A percentile compares a stretch with the other conserved stretches of the same genome.
phyloP scores from a whole-genome alignment of 2,329 filamentous ascomycete species.

The Drechslerella dactyloides region DNA sequence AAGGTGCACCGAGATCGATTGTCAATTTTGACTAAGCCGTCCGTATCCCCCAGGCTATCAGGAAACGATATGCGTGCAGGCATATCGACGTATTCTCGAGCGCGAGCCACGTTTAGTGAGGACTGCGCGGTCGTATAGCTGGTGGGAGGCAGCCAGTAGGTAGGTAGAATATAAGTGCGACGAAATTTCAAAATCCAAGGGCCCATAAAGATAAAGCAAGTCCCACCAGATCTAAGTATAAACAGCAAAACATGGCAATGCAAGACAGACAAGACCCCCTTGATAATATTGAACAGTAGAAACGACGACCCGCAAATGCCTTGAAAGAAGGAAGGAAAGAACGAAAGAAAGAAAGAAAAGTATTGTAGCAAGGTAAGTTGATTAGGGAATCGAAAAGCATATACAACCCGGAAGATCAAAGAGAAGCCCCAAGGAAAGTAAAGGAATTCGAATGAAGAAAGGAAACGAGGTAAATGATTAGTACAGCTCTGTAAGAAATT shows the following conservation, averaged over 20 bases:
- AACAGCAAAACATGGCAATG: constrained; percentile 20
- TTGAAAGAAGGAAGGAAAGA: constrained; percentile 34
- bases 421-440: constrained; percentile 10
- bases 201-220: neutral
- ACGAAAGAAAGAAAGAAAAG: constrained; percentile 10
- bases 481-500: constrained; percentile 24
- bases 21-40: too few relatives aligned
- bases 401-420: constrained; percentile 21
- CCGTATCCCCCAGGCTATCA: too few relatives aligned
- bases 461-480: constrained; percentile 33
- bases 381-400: constrained; percentile 12
- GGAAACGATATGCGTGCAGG: too few relatives aligned
- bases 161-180: neutral
- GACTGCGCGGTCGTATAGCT: too few relatives aligned
- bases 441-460: too few relatives aligned
- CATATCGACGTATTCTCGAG: too few relatives aligned
- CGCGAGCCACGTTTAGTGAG: too few relatives aligned
- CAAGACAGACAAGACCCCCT: constrained; percentile 10
- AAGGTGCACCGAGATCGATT: too few relatives aligned
- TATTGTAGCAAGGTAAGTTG: constrained; percentile 5
- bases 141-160: neutral
- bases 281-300: constrained; percentile 25
- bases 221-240: neutral
- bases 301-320: constrained; percentile 10
- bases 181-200: constrained; percentile 6